Evolutionary conservation across 2,329 filamentous ascomycete species (phyloP).

Genomic region (Karstenula rhodostoma): DNA sequence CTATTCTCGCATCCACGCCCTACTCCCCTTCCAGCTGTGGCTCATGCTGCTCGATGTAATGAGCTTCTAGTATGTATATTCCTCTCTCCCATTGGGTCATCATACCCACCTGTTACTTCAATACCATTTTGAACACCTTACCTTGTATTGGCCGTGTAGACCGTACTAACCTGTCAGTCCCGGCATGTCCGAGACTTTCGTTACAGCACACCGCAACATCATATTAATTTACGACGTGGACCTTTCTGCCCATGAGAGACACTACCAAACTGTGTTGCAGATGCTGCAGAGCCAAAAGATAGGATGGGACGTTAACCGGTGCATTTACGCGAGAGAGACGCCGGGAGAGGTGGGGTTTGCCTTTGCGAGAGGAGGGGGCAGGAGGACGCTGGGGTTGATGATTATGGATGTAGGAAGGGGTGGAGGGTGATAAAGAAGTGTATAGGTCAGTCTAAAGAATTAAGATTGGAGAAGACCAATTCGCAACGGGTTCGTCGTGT

Average conservation of each 20-base stretch:
- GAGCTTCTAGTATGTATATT: slow-evolving; percentile 5
- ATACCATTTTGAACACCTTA: neutral
- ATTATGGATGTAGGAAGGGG: slow-evolving; percentile 6
- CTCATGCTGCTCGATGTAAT: slow-evolving; percentile 4
- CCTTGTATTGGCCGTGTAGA: neutral
- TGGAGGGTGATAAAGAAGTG: neutral
- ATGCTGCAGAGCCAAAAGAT: slow-evolving; percentile 13
- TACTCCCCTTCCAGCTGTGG: neutral
- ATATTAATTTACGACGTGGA: slow-evolving; percentile 10
- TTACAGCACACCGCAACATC: slow-evolving; percentile 9
- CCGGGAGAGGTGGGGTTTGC: slow-evolving; percentile 4
- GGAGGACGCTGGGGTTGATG: slow-evolving; percentile 9
- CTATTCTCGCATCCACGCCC: slow-evolving; percentile 8
- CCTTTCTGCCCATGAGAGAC: neutral
- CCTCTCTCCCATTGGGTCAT: no score
- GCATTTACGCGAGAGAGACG: slow-evolving; percentile 4
- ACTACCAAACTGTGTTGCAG: slow-evolving; percentile 2
- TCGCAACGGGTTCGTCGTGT: neutral
- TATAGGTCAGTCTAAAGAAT: neutral
- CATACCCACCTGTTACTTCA: no score
- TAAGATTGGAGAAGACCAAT: neutral
- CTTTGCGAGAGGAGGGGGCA: slow-evolving; percentile 1
- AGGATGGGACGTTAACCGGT: slow-evolving; percentile 5
- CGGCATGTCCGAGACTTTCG: slow-evolving; percentile 8
- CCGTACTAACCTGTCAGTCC: neutral